Evolutionary conservation across 2,329 filamentous ascomycete species (phyloP), one percentile per base, ranked within the genome.

Genomic region (Massarina eburnea): DNA sequence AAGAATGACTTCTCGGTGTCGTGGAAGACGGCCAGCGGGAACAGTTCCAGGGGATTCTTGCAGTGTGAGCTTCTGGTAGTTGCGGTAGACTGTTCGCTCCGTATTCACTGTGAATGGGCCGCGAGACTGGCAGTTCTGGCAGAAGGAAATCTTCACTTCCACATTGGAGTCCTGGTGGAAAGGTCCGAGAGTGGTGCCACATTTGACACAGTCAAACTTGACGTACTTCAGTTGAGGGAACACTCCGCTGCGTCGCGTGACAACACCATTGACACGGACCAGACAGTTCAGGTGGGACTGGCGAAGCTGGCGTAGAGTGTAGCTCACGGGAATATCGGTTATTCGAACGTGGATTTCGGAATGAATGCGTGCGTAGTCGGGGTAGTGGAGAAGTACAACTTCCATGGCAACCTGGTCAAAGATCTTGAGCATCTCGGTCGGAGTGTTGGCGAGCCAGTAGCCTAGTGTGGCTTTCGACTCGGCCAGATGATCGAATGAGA

Each of bases 171-270:
- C 94, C 64, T 99, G 94, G 66, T 96, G 92, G 76, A 96, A 99
- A 15, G 94, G 94, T 1, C 94, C 94, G 3, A 99, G 81, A 0
- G 91, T 96, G 36, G 89, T 82, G 50, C 89, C 89, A 63, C 94
- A 99, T 74, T 96, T 99, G 47, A 79, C 84, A 73, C 94, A 99
- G 74, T 96, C 89, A 66, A 99, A 97, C 74, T 96, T 96, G 74
- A 99, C 89, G 71, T 97, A 96, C 71, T 97, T 97, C 50, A 99
- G 78, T 74, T 99, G 94, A 3, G 94, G 94, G 70, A 99, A 99
- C 38, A 99, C 95, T 45, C 94, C 94, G 20, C 86, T 95, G 57
- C 94, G 84, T 53, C 94, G 85, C 26, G 94, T 99, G 21, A 99
- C 94, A 4, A 99, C 94, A 57, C 94, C 94, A 59, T 88, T 91